A percentile compares a stretch with the other conserved stretches of the same genome.
These are phyloP conservation scores for Hypoxylon subgilvum DNA, from an alignment of 495 filamentous ascomycete species.

Conservation along the genomic window DNA sequence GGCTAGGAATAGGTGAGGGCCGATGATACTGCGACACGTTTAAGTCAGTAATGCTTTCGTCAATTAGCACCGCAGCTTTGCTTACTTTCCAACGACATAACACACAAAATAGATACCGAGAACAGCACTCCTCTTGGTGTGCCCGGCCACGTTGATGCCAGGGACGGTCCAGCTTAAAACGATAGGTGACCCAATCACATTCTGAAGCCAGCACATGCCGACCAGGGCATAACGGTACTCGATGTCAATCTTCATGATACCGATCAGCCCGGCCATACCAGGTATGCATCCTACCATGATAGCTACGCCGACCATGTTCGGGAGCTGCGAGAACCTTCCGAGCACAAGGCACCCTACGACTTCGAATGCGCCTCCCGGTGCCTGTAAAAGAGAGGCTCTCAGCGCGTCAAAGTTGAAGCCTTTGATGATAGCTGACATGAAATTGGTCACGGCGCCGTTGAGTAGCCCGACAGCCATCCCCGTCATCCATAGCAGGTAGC, in stretches of 20 bases:
- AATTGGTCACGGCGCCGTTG: conserved; percentile 55
- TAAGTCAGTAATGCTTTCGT: conserved; percentile 9
- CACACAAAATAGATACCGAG: conserved; percentile 44
- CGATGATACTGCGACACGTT: conserved; percentile 39
- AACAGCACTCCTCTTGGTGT: conserved; percentile 43
- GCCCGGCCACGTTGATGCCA: conserved; percentile 40
- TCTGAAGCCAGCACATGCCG: conserved; percentile 60
- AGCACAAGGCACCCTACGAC: conserved; percentile 43
- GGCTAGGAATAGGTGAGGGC: conserved; percentile 42
- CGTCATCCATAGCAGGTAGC: conserved; percentile 45
- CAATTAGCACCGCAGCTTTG: neutral
- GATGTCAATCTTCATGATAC: conserved; percentile 39
- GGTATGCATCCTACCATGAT: conserved; percentile 35
- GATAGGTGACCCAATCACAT: conserved; percentile 53
- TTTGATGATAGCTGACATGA: conserved; percentile 55
- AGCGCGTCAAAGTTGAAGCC: conserved; percentile 43
- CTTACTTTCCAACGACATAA: conserved; percentile 33
- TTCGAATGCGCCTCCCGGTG: conserved; percentile 54
- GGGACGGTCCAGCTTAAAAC: conserved; percentile 37
- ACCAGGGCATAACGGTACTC: conserved; percentile 58
- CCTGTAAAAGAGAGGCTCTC: conserved; percentile 52
- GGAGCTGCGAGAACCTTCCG: conserved; percentile 48
- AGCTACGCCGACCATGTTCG: conserved; percentile 38
- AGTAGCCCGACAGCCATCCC: conserved; percentile 52
- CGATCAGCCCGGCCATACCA: conserved; percentile 30